Evolutionary conservation across 139 green algal species (phyloP), one percentile per base, ranked within the genome.

Genomic region (Coelastrella sp.): DNA sequence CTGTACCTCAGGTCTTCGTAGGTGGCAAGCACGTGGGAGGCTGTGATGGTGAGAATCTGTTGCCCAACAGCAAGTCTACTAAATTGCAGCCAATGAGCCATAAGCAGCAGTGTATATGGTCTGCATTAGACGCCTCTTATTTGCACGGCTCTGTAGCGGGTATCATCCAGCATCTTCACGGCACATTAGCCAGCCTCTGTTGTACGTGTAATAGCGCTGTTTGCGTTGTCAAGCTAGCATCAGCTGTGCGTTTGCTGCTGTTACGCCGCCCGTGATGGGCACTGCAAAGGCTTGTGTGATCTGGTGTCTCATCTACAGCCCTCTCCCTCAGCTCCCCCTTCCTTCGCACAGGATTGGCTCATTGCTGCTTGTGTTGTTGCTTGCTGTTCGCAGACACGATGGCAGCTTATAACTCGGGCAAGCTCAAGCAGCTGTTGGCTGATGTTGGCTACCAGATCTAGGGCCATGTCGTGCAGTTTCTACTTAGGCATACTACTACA

Each of bases 11-110:
- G n/a, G 80, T 86, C 5, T 86, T 98, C 83, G 90, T 98, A 13
- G 93, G 90, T 2, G 94, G 96, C 79, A 86, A 95, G 68, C 94
- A 94, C 58, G 91, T 98, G 13, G 96, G 96, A 19, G 96, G 96
- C 65, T 97, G 93, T 71, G 96, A 98, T 88, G 96, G 95, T 96
- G 19, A 20, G 74, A 59, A 13, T 8, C 7, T 19, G 61, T 0
- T 71, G 61, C 61, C 13, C 20, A 22, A 47, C 32, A 47, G 32
- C 32, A 47, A 47, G 32, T 47, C 32, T 47, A 47, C 32, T 47
- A 47, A 47, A 47, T 47, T 47, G 32, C 32, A 47, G 32, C 32
- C 32, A 47, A 47, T 47, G 32, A 47, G 32, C 32, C 32, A 47
- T 47, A 47, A 47, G 32, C 32, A 47, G 32, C 32, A 47, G 32